Evolutionary conservation across 2,329 filamentous ascomycete genomes (phyloP).

Genomic region (Ceratocystis ficicola): DNA sequence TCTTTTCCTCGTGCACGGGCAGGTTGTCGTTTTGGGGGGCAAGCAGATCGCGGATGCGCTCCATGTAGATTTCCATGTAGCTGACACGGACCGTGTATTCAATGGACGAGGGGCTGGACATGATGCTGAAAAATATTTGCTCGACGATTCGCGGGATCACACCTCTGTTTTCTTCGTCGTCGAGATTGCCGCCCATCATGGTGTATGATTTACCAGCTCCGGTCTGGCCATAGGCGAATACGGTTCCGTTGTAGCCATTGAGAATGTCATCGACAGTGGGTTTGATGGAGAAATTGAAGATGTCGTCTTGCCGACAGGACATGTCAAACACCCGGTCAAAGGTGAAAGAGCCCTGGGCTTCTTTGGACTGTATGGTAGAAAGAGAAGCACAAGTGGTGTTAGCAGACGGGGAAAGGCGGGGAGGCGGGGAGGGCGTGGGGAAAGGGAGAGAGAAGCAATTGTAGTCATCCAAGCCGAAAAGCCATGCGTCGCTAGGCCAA

Average conservation of each 20-base stretch:
- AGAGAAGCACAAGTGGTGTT: constrained; percentile 22
- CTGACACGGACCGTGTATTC: constrained; percentile 98
- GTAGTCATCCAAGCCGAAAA: not conserved
- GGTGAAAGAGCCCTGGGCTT: constrained; percentile 76
- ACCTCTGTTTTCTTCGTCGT: constrained; percentile 75
- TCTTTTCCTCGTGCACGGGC: constrained; percentile 96
- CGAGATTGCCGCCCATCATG: constrained; percentile 74
- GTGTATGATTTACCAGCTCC: constrained; percentile 98
- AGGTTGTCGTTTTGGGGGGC: constrained; percentile 91
- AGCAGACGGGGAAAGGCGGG: constrained; percentile 24
- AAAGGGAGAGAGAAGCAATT: not conserved
- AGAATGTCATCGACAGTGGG: constrained; percentile 95
- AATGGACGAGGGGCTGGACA: constrained; percentile 82
- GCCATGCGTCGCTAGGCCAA: not conserved
- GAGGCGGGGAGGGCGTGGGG: not conserved
- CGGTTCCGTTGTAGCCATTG: constrained; percentile 97
- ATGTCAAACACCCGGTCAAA: constrained; percentile 98
- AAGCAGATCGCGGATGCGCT: constrained; percentile 86
- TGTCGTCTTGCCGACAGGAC: constrained; percentile 76
- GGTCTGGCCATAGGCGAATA: constrained; percentile 97
- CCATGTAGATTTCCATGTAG: constrained; percentile 99
- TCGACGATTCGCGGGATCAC: constrained; percentile 95
- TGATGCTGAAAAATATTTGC: constrained; percentile 92
- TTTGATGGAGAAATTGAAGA: constrained; percentile 96
- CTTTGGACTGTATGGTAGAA: constrained; percentile 50